phyloP scores from a whole-genome alignment of 176 grass and related monocot species.

The Elaeis guineensis region DNA sequence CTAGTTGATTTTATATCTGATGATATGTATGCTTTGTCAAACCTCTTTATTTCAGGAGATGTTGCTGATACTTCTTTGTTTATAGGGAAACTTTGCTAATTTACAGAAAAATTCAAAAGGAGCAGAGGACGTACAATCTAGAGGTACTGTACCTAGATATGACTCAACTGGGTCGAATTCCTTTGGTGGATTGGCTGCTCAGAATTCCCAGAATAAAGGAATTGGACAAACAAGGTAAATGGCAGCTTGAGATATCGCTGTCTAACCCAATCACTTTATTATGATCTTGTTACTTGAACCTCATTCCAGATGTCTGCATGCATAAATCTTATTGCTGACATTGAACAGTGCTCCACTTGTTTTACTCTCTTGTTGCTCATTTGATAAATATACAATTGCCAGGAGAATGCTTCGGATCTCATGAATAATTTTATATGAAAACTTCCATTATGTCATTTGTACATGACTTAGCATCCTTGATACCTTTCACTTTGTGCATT shows the following conservation, averaged over 20 bases:
- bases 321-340: background rate
- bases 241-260: background rate
- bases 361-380: too few relatives aligned
- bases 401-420: too few relatives aligned
- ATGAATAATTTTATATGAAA: too few relatives aligned
- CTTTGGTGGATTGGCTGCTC: conserved; percentile 50
- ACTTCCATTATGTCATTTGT: too few relatives aligned
- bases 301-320: background rate
- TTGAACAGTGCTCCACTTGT: too few relatives aligned
- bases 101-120: conserved; percentile 51
- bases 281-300: too few relatives aligned
- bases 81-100: conserved; percentile 15
- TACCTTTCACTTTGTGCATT: background rate
- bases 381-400: too few relatives aligned
- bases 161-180: conserved; percentile 33
- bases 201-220: conserved; percentile 8
- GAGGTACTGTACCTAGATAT: conserved; percentile 37
- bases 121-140: conserved; percentile 52
- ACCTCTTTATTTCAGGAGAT: background rate
- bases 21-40: conserved; percentile 2
- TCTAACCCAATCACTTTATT: too few relatives aligned
- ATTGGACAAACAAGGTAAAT: conserved; percentile 18
- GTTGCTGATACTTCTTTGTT: conserved; percentile 1
- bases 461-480: too few relatives aligned
- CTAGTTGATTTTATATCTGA: conserved; percentile 1